phyloP scores from a whole-genome alignment of 1,284 basidiomycete species.

The Ganoderma lingzhi region DNA sequence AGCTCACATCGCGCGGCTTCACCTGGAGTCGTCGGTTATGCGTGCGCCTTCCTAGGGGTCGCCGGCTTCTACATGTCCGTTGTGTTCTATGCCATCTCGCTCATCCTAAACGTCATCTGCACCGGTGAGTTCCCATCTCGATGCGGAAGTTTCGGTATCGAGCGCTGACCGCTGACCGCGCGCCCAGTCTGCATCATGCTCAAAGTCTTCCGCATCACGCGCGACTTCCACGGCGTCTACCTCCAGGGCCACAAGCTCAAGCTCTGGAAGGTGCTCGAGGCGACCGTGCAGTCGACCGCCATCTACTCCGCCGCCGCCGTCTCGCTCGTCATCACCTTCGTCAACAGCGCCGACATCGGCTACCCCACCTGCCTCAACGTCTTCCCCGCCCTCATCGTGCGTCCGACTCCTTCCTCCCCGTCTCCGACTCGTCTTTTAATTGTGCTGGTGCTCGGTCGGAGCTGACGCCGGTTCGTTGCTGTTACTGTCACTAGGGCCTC shows the following conservation, averaged over 20 bases:
- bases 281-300: conserved; percentile 25
- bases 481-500: no score
- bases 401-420: neutral
- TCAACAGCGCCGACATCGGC: conserved; percentile 19
- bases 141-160: neutral
- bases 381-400: conserved; percentile 20
- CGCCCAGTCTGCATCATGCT: conserved; percentile 13
- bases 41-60: conserved; percentile 17
- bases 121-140: conserved; percentile 5
- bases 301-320: conserved; percentile 20
- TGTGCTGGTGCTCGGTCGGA: no score
- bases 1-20: neutral
- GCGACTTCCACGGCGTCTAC: conserved; percentile 19
- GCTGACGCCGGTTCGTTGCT: no score
- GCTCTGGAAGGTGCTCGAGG: conserved; percentile 23
- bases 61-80: conserved; percentile 25
- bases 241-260: conserved; percentile 15
- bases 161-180: neutral
- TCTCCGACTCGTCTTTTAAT: no score
- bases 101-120: conserved; percentile 21
- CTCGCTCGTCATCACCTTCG: conserved; percentile 23
- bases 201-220: conserved; percentile 19
- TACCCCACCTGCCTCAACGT: conserved; percentile 22
- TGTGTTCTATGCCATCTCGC: conserved; percentile 17
- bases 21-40: conserved; percentile 16